phyloP scores from a whole-genome alignment of 2,329 filamentous ascomycete species.

The Leptosphaerulina australis region DNA sequence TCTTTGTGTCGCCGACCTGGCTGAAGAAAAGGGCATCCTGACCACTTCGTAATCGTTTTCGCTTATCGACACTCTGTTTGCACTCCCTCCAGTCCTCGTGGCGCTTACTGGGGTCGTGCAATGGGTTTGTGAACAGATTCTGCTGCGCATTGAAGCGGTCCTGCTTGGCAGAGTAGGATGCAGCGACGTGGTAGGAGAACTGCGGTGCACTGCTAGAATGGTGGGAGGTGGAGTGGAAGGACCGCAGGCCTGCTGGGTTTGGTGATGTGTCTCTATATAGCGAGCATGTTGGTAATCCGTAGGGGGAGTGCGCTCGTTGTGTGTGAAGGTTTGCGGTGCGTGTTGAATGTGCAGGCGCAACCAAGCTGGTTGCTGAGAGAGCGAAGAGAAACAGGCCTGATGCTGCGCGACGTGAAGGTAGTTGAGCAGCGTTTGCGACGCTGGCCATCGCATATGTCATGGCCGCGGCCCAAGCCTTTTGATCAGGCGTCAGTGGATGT shows the following conservation, averaged over 20 bases:
- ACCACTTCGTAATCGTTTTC: conserved; percentile 75
- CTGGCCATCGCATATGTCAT: conserved; percentile 46
- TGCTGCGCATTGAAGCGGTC: conserved; percentile 44
- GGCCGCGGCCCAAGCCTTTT: conserved; percentile 45
- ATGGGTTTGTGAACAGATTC: conserved; percentile 46
- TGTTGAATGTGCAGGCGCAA: conserved; percentile 31
- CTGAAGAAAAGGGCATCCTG: conserved; percentile 96
- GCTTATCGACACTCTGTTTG: conserved; percentile 56
- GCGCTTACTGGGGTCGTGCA: conserved; percentile 35
- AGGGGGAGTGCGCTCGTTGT: conserved; percentile 22
- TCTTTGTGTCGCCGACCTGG: conserved; percentile 72
- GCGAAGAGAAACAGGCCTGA: conserved; percentile 40
- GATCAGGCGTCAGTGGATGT: conserved; percentile 30
- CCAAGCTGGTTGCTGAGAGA: conserved; percentile 37
- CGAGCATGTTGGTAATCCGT: conserved; percentile 38
- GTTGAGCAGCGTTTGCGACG: conserved; percentile 31
- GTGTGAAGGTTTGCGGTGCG: conserved; percentile 25
- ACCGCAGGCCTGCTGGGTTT: conserved; percentile 35
- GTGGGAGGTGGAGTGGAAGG: conserved; percentile 41
- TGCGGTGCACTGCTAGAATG: conserved; percentile 34
- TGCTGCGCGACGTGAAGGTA: conserved; percentile 32
- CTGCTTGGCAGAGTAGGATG: conserved; percentile 51
- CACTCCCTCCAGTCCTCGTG: conserved; percentile 36
- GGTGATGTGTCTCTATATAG: conserved; percentile 39
- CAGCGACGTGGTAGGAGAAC: conserved; percentile 49